Percentiles rank a stretch among this genome's conserved stretches.
These are phyloP conservation scores for Termitomyces sp. DNA, from an alignment of 768 basidiomycete genomes.

Conservation along the genomic window DNA sequence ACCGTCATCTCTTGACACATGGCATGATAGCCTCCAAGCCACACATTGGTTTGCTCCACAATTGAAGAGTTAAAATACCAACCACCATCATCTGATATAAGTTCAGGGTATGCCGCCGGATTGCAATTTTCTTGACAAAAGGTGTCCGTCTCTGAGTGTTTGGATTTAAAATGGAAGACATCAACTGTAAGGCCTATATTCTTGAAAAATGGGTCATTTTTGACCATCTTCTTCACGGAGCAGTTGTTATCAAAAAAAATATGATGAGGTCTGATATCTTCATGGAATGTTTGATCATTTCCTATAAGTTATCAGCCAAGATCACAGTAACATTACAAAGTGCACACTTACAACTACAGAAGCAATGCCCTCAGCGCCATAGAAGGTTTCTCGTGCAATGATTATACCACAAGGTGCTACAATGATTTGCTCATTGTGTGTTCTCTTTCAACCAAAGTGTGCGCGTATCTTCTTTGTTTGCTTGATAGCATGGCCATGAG, in stretches of 20 bases:
- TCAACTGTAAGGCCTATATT: conserved; percentile 25
- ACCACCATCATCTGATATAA: conserved; percentile 19
- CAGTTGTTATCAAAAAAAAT: conserved; percentile 29
- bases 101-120: conserved; percentile 32
- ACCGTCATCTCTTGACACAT: conserved; percentile 28
- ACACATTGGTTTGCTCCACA: conserved; percentile 38
- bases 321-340: neutral
- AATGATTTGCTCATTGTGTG: conserved; percentile 31
- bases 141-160: conserved; percentile 24
- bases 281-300: neutral
- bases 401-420: conserved; percentile 31
- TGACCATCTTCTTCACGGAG: conserved; percentile 7
- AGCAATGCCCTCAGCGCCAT: conserved; percentile 23
- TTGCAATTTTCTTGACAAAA: conserved; percentile 26
- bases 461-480: conserved; percentile 14
- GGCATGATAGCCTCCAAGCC: conserved; percentile 31
- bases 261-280: neutral
- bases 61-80: conserved; percentile 41
- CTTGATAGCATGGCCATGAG: conserved; percentile 19
- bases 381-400: conserved; percentile 25
- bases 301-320: neutral
- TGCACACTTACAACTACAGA: conserved; percentile 1
- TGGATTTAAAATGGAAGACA: conserved; percentile 33
- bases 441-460: conserved; percentile 24
- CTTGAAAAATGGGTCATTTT: conserved; percentile 15